Conservation (phyloP, 2,329 filamentous ascomycete genomes). For the Fusarium napiforme region DNA sequence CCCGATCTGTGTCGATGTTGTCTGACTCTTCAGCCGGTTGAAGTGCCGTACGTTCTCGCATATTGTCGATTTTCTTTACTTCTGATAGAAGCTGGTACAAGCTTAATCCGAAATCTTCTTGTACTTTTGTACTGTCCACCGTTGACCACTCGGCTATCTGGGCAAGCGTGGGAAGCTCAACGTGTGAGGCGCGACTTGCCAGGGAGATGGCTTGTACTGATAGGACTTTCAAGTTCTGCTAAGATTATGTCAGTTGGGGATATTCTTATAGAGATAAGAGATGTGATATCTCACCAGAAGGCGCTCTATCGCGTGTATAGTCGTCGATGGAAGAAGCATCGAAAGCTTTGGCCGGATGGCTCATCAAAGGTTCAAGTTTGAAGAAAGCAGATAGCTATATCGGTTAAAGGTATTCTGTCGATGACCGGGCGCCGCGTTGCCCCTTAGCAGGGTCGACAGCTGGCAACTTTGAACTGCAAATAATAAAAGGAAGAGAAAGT, state of each 20-base stretch:
- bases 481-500: not conserved
- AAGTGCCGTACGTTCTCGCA: not conserved
- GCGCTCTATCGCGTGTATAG: not conserved
- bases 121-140: not conserved
- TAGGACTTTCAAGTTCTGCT: not conserved
- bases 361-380: not conserved
- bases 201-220: not conserved
- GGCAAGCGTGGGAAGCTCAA: not conserved
- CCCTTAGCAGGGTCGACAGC: not conserved
- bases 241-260: not conserved
- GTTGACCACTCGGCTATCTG: not conserved
- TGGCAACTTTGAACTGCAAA: not conserved
- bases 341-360: not conserved
- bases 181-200: not conserved
- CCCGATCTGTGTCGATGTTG: not conserved
- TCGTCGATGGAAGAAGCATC: not conserved
- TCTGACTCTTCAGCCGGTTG: not conserved
- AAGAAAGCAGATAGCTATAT: not conserved
- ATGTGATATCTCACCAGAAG: not conserved
- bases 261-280: not conserved
- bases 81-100: not conserved
- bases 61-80: not conserved
- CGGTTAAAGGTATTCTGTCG: not conserved
- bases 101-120: not conserved
- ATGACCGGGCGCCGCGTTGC: not conserved